Evolutionary conservation across 192 early-diverging fungal genomes (phyloP).

Genomic region (Jimgerdemannia flammicorona): DNA sequence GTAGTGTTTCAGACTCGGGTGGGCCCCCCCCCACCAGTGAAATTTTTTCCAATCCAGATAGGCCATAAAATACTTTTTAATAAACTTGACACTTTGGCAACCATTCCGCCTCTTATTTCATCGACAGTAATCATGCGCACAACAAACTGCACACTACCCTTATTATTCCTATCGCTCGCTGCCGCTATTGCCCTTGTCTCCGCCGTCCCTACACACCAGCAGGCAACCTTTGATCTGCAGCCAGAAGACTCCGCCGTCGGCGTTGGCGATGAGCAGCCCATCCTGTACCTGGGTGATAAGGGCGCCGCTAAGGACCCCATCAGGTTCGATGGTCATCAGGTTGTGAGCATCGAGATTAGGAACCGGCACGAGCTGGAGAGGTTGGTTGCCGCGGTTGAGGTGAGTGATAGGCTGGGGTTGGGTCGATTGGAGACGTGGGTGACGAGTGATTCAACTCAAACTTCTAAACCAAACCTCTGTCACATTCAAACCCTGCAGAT

Average conservation of each 20-base stretch:
- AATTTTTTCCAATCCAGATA: no score
- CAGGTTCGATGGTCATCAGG: not conserved
- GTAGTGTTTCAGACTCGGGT: no score
- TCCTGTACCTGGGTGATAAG: not conserved
- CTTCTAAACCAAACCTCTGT: not conserved
- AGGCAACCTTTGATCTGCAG: not conserved
- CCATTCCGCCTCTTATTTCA: no score
- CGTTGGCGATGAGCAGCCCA: not conserved
- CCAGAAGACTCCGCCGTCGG: no score
- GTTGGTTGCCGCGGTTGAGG: not conserved
- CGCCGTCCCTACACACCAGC: not conserved
- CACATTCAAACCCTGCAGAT: slow-evolving; percentile 6
- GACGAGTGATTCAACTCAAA: not conserved
- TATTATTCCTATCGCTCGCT: not conserved
- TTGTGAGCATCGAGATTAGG: not conserved
- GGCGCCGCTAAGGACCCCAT: not conserved
- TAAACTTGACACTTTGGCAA: no score
- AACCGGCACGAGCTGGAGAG: not conserved
- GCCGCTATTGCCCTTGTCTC: not conserved
- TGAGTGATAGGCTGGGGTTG: not conserved
- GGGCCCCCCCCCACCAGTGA: no score
- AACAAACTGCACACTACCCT: not conserved
- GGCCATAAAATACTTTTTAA: no score
- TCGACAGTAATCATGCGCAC: not conserved
- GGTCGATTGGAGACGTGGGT: not conserved